A percentile compares a stretch with the other conserved stretches of the same genome.
Evolutionary conservation across 805 yeast species (phyloP).

Genomic region (Metschnikowia orientalis): DNA sequence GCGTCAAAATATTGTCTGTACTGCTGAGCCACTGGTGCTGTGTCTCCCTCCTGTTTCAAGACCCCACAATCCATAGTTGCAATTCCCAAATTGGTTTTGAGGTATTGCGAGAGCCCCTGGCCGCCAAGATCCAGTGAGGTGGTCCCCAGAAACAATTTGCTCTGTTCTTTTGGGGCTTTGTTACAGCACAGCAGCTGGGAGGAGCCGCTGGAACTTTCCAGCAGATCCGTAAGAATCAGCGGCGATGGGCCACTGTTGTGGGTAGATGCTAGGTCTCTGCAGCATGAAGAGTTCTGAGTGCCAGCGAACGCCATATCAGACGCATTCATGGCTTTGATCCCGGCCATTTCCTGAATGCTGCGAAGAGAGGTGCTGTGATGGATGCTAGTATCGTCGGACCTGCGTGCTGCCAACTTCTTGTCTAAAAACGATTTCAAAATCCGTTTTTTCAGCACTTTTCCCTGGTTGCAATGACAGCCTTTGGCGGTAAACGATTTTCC

Average conservation of each 20-base stretch:
- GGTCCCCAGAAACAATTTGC: too few species aligned
- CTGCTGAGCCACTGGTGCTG: too few species aligned
- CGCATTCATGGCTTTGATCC: neutral
- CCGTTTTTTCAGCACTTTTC: constrained; percentile 30
- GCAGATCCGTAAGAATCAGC: neutral
- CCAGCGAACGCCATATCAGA: neutral
- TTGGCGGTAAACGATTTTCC: constrained; percentile 19
- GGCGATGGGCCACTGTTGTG: neutral
- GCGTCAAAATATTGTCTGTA: constrained; percentile 18
- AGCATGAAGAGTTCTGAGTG: neutral
- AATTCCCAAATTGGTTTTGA: neutral
- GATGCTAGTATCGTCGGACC: too few species aligned
- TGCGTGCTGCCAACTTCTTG: constrained; percentile 17
- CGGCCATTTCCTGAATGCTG: neutral
- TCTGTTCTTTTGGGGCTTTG: too few species aligned
- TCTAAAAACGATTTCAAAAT: constrained; percentile 31
- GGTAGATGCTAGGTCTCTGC: neutral
- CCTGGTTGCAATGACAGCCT: constrained; percentile 30
- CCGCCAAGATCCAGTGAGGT: neutral
- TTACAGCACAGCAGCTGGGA: too few species aligned
- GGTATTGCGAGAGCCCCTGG: neutral
- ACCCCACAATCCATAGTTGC: constrained; percentile 2
- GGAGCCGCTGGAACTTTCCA: neutral
- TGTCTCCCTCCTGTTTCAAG: constrained; percentile 2
- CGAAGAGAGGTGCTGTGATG: too few species aligned